These are phyloP conservation scores for Dinochytrium kinnereticum DNA, from an alignment of 371 early-diverging fungal genomes.

Conservation along the genomic window DNA sequence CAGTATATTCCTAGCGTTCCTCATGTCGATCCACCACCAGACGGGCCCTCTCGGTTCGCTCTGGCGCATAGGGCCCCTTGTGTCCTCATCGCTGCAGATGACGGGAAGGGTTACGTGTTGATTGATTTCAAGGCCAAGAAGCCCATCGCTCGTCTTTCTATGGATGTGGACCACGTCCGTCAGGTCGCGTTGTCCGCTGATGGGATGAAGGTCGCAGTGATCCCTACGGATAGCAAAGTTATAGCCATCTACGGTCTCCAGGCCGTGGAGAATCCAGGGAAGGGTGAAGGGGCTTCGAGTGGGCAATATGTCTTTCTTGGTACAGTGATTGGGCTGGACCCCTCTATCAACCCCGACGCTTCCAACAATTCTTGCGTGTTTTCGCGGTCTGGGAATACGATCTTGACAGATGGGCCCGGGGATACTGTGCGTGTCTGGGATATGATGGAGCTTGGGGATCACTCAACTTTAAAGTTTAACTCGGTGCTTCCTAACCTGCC, in stretches of 20 bases:
- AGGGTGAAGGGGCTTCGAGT: background rate
- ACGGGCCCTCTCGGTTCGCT: slow-evolving; percentile 29
- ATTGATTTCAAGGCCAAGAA: slow-evolving; percentile 37
- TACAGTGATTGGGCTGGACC: slow-evolving; percentile 36
- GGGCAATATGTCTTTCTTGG: slow-evolving; percentile 30
- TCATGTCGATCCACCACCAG: slow-evolving; percentile 36
- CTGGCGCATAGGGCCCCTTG: slow-evolving; percentile 27
- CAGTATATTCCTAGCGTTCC: slow-evolving; percentile 39
- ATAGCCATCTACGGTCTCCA: slow-evolving; percentile 30
- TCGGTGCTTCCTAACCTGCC: slow-evolving; percentile 24
- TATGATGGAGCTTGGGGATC: slow-evolving; percentile 36
- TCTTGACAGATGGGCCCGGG: slow-evolving; percentile 37
- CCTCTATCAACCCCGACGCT: slow-evolving; percentile 3
- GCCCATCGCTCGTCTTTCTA: slow-evolving; percentile 32
- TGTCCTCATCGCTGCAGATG: slow-evolving; percentile 35
- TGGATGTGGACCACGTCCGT: slow-evolving; percentile 34
- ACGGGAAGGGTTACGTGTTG: slow-evolving; percentile 35
- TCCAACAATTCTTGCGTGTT: slow-evolving; percentile 19
- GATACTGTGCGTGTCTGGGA: slow-evolving; percentile 34
- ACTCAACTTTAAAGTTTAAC: slow-evolving; percentile 21
- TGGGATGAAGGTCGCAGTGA: slow-evolving; percentile 34
- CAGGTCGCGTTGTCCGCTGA: slow-evolving; percentile 34
- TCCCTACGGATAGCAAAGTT: slow-evolving; percentile 31
- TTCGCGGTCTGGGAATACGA: slow-evolving; percentile 33
- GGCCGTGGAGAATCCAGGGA: slow-evolving; percentile 10